Conservation (phyloP, 2,329 filamentous ascomycete species). For the Podosphaera fusca region DNA sequence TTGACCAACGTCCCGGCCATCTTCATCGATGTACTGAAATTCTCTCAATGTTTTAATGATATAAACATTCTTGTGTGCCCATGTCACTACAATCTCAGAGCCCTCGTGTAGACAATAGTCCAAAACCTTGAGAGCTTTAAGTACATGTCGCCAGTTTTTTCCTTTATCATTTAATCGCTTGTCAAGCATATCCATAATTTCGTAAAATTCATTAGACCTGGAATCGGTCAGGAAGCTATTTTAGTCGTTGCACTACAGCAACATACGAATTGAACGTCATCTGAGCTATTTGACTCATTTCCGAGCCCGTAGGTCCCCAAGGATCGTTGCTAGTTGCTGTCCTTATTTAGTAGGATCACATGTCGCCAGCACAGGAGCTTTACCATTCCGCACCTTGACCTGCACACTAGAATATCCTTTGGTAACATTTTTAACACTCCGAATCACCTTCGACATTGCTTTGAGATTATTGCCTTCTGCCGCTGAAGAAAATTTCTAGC, state of each 20-base stretch:
- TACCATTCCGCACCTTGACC: constrained; percentile 96
- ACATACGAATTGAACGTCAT: constrained; percentile 84
- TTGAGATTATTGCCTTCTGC: constrained; percentile 11
- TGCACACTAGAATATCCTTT: constrained; percentile 94
- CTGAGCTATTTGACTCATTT: constrained; percentile 97
- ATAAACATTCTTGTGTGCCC: constrained; percentile 94
- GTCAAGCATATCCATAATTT: constrained; percentile 99
- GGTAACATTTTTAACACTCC: constrained; percentile 97
- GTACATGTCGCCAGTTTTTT: constrained; percentile 96
- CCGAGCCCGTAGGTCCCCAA: constrained; percentile 92
- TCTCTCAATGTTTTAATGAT: constrained; percentile 97
- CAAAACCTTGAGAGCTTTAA: constrained; percentile 91
- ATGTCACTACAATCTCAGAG: constrained; percentile 87
- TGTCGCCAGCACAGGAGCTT: constrained; percentile 7
- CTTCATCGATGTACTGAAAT: constrained; percentile 91
- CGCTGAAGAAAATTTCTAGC: background rate
- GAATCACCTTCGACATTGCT: constrained; percentile 83
- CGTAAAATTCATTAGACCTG: constrained; percentile 85
- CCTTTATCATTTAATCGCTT: constrained; percentile 97
- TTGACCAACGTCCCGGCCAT: constrained; percentile 82
- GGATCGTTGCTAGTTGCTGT: constrained; percentile 93
- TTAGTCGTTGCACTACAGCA: background rate
- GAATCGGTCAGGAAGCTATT: background rate
- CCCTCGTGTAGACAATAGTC: constrained; percentile 97
- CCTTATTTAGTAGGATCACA: constrained; percentile 13